These are phyloP conservation scores for Aureobasidium sp. DNA, from an alignment of 2,329 filamentous ascomycete species.

Conservation along the genomic window DNA sequence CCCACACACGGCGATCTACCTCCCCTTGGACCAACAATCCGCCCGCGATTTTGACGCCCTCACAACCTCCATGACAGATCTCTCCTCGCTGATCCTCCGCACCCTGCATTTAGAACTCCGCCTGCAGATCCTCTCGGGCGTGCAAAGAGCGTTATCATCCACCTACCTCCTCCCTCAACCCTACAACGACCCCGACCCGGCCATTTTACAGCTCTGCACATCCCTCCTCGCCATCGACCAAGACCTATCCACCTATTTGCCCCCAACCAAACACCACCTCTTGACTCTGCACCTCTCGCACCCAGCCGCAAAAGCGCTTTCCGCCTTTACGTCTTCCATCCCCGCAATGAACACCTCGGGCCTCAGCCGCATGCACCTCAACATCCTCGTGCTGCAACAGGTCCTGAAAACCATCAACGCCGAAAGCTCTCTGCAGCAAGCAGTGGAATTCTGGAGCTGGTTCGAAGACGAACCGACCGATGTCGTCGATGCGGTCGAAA, in stretches of 20 bases:
- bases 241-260: conserved; percentile 66
- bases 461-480: conserved; percentile 52
- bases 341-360: conserved; percentile 77
- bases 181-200: conserved; percentile 69
- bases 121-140: conserved; percentile 74
- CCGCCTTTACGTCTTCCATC: conserved; percentile 61
- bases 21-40: conserved; percentile 82
- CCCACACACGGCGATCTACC: conserved; percentile 60
- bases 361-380: conserved; percentile 81
- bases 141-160: conserved; percentile 49
- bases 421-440: conserved; percentile 56
- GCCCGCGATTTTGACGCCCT: conserved; percentile 84
- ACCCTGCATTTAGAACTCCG: conserved; percentile 86
- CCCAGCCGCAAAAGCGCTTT: conserved; percentile 72
- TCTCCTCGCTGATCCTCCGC: conserved; percentile 70
- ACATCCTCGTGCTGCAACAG: conserved; percentile 91
- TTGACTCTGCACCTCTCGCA: conserved; percentile 68
- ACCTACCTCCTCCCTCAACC: conserved; percentile 57
- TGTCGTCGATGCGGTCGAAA: conserved; percentile 31
- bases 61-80: conserved; percentile 71
- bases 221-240: conserved; percentile 85
- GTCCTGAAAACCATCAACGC: conserved; percentile 90
- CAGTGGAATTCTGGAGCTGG: conserved; percentile 62
- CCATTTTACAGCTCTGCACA: conserved; percentile 75
- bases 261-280: conserved; percentile 60